Evolutionary conservation across 345 rosid genomes (phyloP), one percentile per base, ranked within the genome.

Genomic region (Eutrema heterophyllum): DNA sequence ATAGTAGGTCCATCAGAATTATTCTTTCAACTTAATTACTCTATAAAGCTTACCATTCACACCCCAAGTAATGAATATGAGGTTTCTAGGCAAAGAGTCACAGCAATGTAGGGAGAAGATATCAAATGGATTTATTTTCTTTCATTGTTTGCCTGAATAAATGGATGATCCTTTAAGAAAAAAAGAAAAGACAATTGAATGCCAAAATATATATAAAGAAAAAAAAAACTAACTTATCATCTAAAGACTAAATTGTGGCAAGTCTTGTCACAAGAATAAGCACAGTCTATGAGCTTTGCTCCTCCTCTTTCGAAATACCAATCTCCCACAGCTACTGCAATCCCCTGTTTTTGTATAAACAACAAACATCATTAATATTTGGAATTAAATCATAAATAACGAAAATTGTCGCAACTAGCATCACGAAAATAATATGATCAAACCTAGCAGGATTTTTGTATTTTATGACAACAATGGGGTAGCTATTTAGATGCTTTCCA

Each of bases 201-300:
- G 27, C 39, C n/a, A n/a, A 55, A 55, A 0, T 38, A 38, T 21
- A 21, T 21, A 21, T 0, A 21, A 21, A 21, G 24, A 5, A 43
- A 3, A 12, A 21, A 32, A n/a, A 15, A n/a, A 39, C 7, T n/a
- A 36, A 44, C 4, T 26, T 53, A 75, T 68, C 53, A 66, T 70
- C 60, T 81, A 84, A 95, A 95, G 29, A 95, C 87, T 46, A 95
- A 84, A 84, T 92, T 90, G 84, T 92, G 97, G 80, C 99, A 95
- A 66, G 87, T 88, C 18, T 76, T 85, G 80, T 95, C 99, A 33
- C 99, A 92, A 60, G 97, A 97, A 74, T 90, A 95, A 4, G 99
- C 79, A 33, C 97, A 95, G 52, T 90, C 99, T 9, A 92, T 78
- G 9, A 79, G 78, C 86, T 84, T 88, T n/a, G 80, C 82, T 2